phyloP scores from a whole-genome alignment of 192 early-diverging fungal species.

The Coemansia sp. region DNA sequence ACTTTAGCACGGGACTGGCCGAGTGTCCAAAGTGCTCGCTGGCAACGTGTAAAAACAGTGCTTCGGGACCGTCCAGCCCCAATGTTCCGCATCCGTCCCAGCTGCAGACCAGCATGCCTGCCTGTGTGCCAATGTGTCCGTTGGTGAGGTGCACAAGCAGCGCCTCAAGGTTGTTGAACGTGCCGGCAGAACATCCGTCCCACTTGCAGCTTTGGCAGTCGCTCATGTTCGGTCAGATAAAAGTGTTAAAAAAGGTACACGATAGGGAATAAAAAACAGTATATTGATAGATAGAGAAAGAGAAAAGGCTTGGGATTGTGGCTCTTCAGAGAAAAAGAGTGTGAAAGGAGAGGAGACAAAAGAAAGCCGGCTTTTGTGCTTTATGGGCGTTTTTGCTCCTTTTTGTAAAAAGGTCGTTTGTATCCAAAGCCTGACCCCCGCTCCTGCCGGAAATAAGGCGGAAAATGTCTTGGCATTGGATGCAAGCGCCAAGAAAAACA shows the following conservation, averaged over 20 bases:
- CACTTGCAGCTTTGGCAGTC: conserved; percentile 34
- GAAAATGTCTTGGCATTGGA: conserved; percentile 2
- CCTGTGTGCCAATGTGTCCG: conserved; percentile 64
- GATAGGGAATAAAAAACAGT: not conserved
- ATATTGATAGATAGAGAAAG: not conserved
- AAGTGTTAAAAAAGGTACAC: not conserved
- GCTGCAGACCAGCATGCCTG: not conserved
- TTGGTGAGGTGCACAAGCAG: conserved; percentile 83
- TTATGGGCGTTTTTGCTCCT: not conserved
- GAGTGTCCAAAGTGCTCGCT: conserved; percentile 20
- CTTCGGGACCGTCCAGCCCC: conserved; percentile 9
- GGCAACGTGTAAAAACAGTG: conserved; percentile 17
- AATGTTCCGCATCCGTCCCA: conserved; percentile 12
- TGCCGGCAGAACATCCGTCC: conserved; percentile 18
- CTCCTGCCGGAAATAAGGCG: not conserved
- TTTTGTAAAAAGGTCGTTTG: not conserved
- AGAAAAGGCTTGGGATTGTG: not conserved
- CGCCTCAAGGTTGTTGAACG: conserved; percentile 72
- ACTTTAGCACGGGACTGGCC: conserved; percentile 14
- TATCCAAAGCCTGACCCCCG: not conserved
- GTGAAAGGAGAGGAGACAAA: not conserved
- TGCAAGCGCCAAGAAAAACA: conserved; percentile 1
- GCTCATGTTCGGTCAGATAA: conserved; percentile 2
- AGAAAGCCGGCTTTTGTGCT: not conserved
- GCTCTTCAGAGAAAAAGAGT: not conserved